Evolutionary conservation across 2,329 filamentous ascomycete species (phyloP).

Genomic region (Aspergillus uvarum): DNA sequence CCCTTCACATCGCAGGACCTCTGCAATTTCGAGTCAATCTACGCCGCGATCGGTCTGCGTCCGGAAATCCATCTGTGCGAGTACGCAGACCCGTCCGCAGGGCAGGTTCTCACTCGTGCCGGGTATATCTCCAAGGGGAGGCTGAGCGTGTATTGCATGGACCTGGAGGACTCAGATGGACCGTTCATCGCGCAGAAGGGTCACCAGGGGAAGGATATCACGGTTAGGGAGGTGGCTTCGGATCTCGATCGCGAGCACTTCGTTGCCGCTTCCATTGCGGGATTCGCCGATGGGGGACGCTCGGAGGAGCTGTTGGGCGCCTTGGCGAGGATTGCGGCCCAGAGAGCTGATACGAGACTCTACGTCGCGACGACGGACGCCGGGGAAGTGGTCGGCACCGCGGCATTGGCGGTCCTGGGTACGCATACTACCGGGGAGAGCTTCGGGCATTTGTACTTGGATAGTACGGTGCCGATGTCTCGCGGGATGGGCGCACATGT

Average conservation of each 20-base stretch:
- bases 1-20: neutral
- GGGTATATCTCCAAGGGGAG: neutral
- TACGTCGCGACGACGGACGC: neutral
- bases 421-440: neutral
- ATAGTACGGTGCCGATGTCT: constrained; percentile 1
- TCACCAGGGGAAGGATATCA: neutral
- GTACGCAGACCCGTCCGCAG: neutral
- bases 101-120: neutral
- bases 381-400: neutral
- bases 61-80: neutral
- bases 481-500: neutral
- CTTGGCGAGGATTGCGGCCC: neutral
- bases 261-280: neutral
- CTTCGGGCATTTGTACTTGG: neutral
- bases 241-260: neutral
- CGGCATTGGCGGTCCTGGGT: neutral
- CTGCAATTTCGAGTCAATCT: neutral
- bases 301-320: neutral
- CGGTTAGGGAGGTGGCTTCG: neutral
- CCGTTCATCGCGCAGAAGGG: neutral
- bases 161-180: neutral
- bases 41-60: neutral
- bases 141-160: neutral
- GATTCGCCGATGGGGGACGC: neutral
- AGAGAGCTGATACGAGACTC: neutral